Evolutionary conservation across 2,329 filamentous ascomycete species (phyloP), one percentile per base, ranked within the genome.

Genomic region (Penicillium corylophilum): DNA sequence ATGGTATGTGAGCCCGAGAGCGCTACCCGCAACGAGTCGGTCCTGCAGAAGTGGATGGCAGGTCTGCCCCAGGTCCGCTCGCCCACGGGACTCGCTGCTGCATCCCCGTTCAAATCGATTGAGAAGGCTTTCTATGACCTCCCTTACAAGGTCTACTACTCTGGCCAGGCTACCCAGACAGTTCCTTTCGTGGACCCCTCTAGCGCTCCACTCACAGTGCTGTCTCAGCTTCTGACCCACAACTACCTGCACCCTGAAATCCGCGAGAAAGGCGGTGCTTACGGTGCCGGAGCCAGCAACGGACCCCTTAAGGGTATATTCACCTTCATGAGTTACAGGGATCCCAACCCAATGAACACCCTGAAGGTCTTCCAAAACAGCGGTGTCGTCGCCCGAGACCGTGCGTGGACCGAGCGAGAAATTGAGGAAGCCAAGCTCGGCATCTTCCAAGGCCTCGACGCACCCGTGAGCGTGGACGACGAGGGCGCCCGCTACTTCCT

Each of bases 231-330:
- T 16, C 82, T 99, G 28, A 97, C 93, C 0, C 93, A 99, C 76
- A 96, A 96, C 73, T 89, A 96, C 67, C 80, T 99, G 24, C 94
- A 99, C 69, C 93, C 95, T 61, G 94, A 97, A 72, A 96, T 99
- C 60, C 89, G 94, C 49, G 94, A 99, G 69, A 97, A 97, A 74
- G 94, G 94, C 28, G 94, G 94, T 33, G 94, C 94, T 0, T 99
- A 99, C 62, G 94, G 94, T 40, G 94, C 90, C 20, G 91, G 92
- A 13, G 93, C 94, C 1, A 93, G 90, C 69, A 87, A 88, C 40
- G 85, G 86, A 22, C 83, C 88, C 0, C 76, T 96, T 7, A 87
- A 90, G 60, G 93, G 92, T 22, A 72, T 95, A 1, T 97, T 99
- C 63, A 90, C 90, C 15, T 95, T 96, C 76, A 96, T 95, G 75